Base-by-base conservation (phyloP, 2,329 filamentous ascomycete species). In the Fusarium goolgardi region DNA sequence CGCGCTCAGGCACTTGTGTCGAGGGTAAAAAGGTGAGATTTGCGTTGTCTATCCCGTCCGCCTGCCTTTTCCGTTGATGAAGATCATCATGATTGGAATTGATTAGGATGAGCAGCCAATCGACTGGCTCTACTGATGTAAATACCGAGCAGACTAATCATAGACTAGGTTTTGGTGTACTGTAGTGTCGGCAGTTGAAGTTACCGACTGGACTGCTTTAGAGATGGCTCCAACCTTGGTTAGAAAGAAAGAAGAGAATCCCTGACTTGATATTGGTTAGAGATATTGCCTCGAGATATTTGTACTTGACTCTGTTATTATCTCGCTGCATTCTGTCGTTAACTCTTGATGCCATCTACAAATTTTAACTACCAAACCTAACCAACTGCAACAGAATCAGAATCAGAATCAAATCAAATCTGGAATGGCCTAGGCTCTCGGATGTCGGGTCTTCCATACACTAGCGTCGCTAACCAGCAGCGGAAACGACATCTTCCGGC, bases 381-480 rank as follows among this genome's bases (percentile, higher is more conserved):
- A 27, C 27, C 27, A 27, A 27, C 31, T n/a, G 32, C 12, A 39
- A 51, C 23, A 35, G 41, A 15, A 34, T 21, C 41, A 39, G 35
- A 39, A 39, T 21, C 35, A 39, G n/a, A 39, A 39, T 39, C 20
- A 27, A 18, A 21, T 21, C 21, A 21, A 23, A 23, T 29, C 34
- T 34, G 27, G 31, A 61, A 61, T 71, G 60, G 50, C 35, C 49
- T 54, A 72, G 71, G 67, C 46, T 57, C 66, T 65, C 71, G 71
- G 71, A 74, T 69, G 59, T 37, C 55, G 55, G 52, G 58, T 50
- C 63, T 74, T 73, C 71, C 71, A 74, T 51, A 37, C 34, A 46
- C 62, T 73, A 74, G 71, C 70, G 70, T 55, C 35, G 21, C 50
- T 49, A 49, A 39, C 66, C 68, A 65, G 45, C 66, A 62, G 59